phyloP scores from a whole-genome alignment of 2,329 filamentous ascomycete genomes.

The Aspergillus sp. region DNA sequence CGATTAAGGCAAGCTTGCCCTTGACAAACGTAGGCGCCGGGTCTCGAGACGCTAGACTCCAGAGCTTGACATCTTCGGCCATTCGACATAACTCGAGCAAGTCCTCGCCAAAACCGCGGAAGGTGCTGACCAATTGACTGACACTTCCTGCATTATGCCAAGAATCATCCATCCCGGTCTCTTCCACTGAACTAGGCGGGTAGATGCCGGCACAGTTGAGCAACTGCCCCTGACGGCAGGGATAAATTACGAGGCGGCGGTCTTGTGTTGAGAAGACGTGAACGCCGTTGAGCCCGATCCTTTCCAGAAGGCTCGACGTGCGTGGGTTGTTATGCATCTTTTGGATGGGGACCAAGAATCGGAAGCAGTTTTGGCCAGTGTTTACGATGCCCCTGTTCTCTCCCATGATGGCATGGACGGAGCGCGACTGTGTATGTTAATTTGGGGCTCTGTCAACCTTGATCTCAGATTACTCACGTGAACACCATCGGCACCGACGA shows the following conservation, averaged over 20 bases:
- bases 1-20: conserved; percentile 13
- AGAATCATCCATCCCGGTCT: background rate
- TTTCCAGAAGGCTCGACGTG: conserved; percentile 23
- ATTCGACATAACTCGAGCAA: conserved; percentile 9
- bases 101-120: conserved; percentile 4
- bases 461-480: conserved; percentile 13
- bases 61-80: conserved; percentile 15
- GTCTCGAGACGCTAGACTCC: conserved; percentile 11
- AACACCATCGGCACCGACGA: conserved; percentile 39
- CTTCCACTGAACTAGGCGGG: conserved; percentile 1
- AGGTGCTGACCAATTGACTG: conserved; percentile 5
- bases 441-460: conserved; percentile 5
- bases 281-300: conserved; percentile 9
- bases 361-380: conserved; percentile 28
- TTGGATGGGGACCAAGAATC: conserved; percentile 31
- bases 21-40: conserved; percentile 9
- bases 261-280: conserved; percentile 10
- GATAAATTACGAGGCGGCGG: conserved; percentile 21
- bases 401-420: conserved; percentile 11
- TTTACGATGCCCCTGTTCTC: conserved; percentile 12
- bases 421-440: conserved; percentile 23
- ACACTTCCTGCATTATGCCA: conserved; percentile 6
- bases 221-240: conserved; percentile 11
- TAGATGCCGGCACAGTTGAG: conserved; percentile 11
- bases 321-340: conserved; percentile 24